Evolutionary conservation across 1,139 yeast species (phyloP).

Genomic region (Suhomyces bokatorum): DNA sequence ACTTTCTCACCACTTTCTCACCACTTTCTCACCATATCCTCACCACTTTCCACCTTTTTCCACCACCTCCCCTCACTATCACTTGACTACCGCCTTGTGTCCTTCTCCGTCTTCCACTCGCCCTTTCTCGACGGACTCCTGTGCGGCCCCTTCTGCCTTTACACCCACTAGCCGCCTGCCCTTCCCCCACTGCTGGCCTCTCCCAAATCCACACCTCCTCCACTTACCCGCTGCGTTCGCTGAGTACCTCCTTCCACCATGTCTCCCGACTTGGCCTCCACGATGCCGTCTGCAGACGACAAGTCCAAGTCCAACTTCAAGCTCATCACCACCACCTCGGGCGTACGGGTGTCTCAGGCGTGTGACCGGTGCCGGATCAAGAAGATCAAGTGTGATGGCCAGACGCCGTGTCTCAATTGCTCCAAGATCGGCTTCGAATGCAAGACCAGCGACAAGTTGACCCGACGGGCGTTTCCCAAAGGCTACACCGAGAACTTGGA

Average conservation of each 20-base stretch:
- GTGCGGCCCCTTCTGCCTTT: too few species aligned
- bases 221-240: too few species aligned
- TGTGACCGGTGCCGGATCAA: conserved; percentile 79
- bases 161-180: too few species aligned
- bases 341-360: conserved; percentile 66
- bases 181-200: too few species aligned
- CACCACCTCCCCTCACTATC: too few species aligned
- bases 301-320: conserved; percentile 30
- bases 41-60: background rate
- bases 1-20: too few species aligned
- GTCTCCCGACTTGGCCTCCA: background rate
- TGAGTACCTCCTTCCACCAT: background rate
- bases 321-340: conserved; percentile 41
- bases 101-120: background rate
- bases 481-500: conserved; percentile 72
- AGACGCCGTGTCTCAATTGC: conserved; percentile 70
- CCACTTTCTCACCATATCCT: background rate
- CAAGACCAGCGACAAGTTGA: conserved; percentile 67
- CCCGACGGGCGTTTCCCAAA: conserved; percentile 59
- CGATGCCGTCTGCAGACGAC: conserved; percentile 7
- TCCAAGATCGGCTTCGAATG: conserved; percentile 64
- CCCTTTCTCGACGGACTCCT: too few species aligned
- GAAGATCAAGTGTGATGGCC: conserved; percentile 76
- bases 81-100: too few species aligned
- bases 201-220: too few species aligned